These are phyloP conservation scores for Simplicillium aogashimaense DNA, from an alignment of 2,329 filamentous ascomycete genomes.

Conservation along the genomic window DNA sequence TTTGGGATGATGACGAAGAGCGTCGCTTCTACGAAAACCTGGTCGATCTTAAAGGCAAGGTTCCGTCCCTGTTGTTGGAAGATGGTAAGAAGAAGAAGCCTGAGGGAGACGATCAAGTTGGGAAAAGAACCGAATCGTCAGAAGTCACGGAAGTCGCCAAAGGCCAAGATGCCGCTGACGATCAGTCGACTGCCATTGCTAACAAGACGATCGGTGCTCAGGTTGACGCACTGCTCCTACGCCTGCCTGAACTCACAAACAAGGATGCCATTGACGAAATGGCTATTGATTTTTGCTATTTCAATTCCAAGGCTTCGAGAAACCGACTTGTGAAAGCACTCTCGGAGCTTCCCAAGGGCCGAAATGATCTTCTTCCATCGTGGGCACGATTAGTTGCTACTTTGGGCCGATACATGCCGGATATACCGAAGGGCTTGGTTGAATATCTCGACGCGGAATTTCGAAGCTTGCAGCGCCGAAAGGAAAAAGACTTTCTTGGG, in stretches of 20 bases:
- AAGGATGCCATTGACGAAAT: conserved; percentile 89
- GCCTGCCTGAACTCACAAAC: conserved; percentile 81
- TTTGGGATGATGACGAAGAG: conserved; percentile 98
- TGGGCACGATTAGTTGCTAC: conserved; percentile 93
- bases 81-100: conserved; percentile 89
- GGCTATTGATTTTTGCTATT: conserved; percentile 93
- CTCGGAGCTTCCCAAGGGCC: conserved; percentile 89
- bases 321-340: conserved; percentile 89
- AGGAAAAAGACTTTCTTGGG: conserved; percentile 94
- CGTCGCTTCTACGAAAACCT: conserved; percentile 96
- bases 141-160: conserved; percentile 43
- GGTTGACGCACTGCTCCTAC: conserved; percentile 79
- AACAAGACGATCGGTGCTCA: conserved; percentile 98
- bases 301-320: conserved; percentile 95
- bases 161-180: conserved; percentile 50
- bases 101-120: conserved; percentile 72
- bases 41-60: conserved; percentile 89
- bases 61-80: conserved; percentile 86
- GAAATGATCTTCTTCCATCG: conserved; percentile 78
- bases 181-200: conserved; percentile 85
- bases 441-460: conserved; percentile 94
- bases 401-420: conserved; percentile 84
- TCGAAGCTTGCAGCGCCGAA: conserved; percentile 87
- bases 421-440: conserved; percentile 85
- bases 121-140: conserved; percentile 56